Percentiles rank a stretch among this genome's conserved stretches.
These are phyloP conservation scores for Ogataea haglerorum DNA, from an alignment of 805 yeast genomes.

Conservation along the genomic window DNA sequence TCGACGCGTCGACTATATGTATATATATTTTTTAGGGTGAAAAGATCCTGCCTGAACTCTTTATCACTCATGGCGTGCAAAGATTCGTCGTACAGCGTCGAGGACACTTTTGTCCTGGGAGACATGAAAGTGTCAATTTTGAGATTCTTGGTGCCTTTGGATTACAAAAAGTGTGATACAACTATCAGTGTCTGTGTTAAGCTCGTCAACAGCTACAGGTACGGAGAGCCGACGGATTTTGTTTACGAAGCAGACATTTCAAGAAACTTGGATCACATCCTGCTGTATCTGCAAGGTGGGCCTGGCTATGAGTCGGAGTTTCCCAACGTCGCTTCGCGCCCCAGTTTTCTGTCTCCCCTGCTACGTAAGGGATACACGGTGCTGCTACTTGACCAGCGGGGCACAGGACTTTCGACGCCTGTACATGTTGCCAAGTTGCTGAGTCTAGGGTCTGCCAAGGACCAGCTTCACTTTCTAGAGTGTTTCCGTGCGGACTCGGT, in stretches of 20 bases:
- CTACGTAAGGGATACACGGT: constrained; percentile 22
- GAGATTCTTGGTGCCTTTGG: constrained; percentile 28
- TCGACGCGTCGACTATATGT: constrained; percentile 8
- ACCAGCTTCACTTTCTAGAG: constrained; percentile 39
- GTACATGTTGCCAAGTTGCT: constrained; percentile 34
- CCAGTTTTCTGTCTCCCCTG: constrained; percentile 18
- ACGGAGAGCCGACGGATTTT: constrained; percentile 3
- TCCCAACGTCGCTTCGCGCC: constrained; percentile 15
- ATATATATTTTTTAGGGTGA: neutral
- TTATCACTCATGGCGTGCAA: neutral
- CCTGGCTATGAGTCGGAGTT: constrained; percentile 46
- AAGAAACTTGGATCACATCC: constrained; percentile 26
- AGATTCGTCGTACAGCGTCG: neutral
- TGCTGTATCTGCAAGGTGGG: constrained; percentile 50
- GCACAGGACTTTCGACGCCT: constrained; percentile 55
- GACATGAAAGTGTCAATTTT: constrained; percentile 22
- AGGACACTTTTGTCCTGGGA: constrained; percentile 20
- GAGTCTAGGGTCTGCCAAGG: constrained; percentile 18
- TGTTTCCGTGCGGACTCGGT: constrained; percentile 53
- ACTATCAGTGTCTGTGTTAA: constrained; percentile 20
- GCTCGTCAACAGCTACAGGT: constrained; percentile 17
- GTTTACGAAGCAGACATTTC: constrained; percentile 17
- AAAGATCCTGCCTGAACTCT: neutral
- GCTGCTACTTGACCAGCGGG: constrained; percentile 53
- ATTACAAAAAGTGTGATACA: constrained; percentile 14